Base-by-base conservation (phyloP, 352 stramenopile species). In the Phytopythium cucurbitacearum region DNA sequence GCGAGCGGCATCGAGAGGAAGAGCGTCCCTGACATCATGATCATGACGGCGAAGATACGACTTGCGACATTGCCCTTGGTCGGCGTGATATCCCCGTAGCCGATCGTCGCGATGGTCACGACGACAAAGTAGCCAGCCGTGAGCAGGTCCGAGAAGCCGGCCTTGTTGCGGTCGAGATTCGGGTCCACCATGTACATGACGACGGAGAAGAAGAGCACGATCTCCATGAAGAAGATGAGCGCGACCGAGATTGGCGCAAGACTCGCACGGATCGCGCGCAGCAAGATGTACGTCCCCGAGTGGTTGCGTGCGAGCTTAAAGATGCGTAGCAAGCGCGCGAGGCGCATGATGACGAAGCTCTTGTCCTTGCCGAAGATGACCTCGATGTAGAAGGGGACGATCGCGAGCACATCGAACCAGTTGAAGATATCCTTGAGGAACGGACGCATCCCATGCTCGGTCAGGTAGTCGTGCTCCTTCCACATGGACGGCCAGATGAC, bases 1-100 rank as follows among this genome's bases (percentile, higher is more conserved):
- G 82, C 82, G 35, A 93, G 70, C 51, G 82, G 82, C 80, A 93
- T 93, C 45, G 82, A 89, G 47, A 93, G 66, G 56, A 93, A 93
- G 34, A 93, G 66, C 13, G 82, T 89, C 11, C 82, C 82, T 21
- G 80, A 86, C 75, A 93, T 86, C 57, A 93, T 93, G 51, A 87
- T 87, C 75, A 93, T 85, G 16, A 91, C 73, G 7, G 80, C 71
- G 46, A 83, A 87, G 33, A 78, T 64, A 0, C 75, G 71, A 7
- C 74, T 76, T 40, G 71, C 64, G 44, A 86, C 76, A 52, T 91
- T 91, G 37, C 77, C 77, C 28, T 88, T 87, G 0, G 78, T 86
- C 2, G 81, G 81, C 7, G 78, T 86, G 47, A 91, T 85, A 48
- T 91, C 81, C 34, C 81, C 81, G 40, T 89, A 91, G 33, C 81